Percentiles rank a stretch among this genome's conserved stretches.
Conservation (phyloP, 805 yeast species). For the Candida manassasensis region DNA sequence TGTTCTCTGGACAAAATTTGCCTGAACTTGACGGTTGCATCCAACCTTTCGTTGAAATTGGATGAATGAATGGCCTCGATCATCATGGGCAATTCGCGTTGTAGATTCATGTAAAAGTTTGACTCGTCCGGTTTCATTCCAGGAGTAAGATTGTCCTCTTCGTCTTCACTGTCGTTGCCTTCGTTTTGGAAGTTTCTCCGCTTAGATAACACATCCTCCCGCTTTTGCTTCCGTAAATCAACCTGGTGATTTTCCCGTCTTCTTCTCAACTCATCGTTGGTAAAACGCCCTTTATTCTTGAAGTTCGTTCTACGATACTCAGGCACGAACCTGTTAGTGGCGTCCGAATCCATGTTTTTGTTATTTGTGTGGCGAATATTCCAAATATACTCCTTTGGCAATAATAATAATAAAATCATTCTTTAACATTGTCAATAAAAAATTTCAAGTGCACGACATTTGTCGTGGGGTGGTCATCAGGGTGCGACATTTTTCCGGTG, state of each 20-base stretch:
- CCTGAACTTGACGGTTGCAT: constrained; percentile 89
- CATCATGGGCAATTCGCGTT: constrained; percentile 77
- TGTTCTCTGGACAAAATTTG: constrained; percentile 90
- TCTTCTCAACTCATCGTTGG: constrained; percentile 94
- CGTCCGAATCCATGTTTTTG: constrained; percentile 61
- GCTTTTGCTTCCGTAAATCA: constrained; percentile 90
- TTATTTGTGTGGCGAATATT: too few relatives aligned
- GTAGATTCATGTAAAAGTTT: constrained; percentile 37
- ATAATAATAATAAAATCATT: neutral
- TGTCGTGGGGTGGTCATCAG: too few relatives aligned
- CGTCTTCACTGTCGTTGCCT: constrained; percentile 34
- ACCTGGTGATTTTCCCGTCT: constrained; percentile 97
- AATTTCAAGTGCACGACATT: neutral
- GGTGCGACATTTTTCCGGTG: neutral
- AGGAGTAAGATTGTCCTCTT: constrained; percentile 38
- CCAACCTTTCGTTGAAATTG: constrained; percentile 74
- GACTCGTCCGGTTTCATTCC: constrained; percentile 42
- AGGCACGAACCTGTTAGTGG: constrained; percentile 83
- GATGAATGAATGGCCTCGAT: constrained; percentile 71
- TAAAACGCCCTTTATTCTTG: constrained; percentile 90
- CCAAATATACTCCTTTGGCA: too few relatives aligned
- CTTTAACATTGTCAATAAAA: neutral
- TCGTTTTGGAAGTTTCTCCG: constrained; percentile 69
- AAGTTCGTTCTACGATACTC: constrained; percentile 96
- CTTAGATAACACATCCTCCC: constrained; percentile 92